phyloP scores from a whole-genome alignment of 139 green algal species.

The Tetradesmus obliquus region DNA sequence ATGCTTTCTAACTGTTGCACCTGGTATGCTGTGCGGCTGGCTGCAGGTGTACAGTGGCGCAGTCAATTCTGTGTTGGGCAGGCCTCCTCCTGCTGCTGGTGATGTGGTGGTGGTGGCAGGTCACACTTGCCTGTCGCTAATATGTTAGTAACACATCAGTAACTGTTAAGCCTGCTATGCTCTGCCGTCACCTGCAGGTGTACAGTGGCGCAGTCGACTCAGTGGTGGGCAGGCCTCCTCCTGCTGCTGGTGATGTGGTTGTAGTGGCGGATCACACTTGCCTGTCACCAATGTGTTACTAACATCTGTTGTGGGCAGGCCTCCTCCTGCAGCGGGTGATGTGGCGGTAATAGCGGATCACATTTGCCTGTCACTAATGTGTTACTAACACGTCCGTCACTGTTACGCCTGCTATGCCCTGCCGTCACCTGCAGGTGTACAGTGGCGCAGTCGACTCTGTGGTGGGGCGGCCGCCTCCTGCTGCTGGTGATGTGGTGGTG shows the following conservation, averaged over 20 bases:
- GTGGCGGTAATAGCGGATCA: neutral
- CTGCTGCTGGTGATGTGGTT: neutral
- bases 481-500: constrained; percentile 73
- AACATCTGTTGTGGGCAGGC: neutral
- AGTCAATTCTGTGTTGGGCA: neutral
- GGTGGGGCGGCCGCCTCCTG: constrained; percentile 60
- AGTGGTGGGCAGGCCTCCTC: constrained; percentile 56
- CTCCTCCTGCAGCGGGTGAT: neutral
- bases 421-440: constrained; percentile 66
- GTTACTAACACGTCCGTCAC: too few relatives aligned
- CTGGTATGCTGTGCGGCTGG: neutral
- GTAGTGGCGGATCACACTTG: neutral
- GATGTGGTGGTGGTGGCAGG: neutral
- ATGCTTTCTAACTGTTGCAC: too few relatives aligned
- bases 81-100: neutral
- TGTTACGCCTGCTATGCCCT: neutral
- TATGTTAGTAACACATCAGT: too few relatives aligned
- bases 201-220: constrained; percentile 81
- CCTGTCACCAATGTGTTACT: neutral
- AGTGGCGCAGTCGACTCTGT: constrained; percentile 78
- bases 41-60: neutral
- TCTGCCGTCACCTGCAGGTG: constrained; percentile 52
- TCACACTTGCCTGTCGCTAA: too few relatives aligned
- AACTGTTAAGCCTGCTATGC: neutral
- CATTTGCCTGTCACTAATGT: too few relatives aligned